These are phyloP conservation scores for Calycina herbarum DNA, from an alignment of 2,329 filamentous ascomycete genomes.

Conservation along the genomic window DNA sequence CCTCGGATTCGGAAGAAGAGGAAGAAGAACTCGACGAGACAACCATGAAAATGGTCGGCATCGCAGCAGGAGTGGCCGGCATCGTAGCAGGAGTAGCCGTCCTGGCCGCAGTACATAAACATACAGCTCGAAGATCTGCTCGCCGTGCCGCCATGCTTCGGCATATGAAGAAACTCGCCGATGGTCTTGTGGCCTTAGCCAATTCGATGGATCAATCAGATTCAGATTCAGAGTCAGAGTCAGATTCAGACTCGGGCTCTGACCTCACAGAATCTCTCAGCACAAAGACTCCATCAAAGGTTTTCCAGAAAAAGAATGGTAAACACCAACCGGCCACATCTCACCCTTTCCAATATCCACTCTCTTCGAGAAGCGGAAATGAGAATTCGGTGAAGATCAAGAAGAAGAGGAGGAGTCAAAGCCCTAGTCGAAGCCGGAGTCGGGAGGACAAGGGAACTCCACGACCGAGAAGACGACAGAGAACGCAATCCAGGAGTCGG, in stretches of 20 bases:
- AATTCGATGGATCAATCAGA: neutral
- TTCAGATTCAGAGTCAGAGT: neutral
- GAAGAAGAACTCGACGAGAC: neutral
- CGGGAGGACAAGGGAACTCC: slow-evolving; percentile 9
- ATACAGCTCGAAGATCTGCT: neutral
- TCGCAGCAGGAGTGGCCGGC: neutral
- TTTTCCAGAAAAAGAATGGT: neutral
- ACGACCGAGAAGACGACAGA: slow-evolving; percentile 26
- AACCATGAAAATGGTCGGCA: neutral
- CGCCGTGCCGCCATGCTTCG: neutral
- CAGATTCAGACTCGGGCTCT: neutral
- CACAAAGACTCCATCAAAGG: neutral
- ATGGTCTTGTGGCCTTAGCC: neutral
- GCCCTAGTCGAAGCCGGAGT: slow-evolving; percentile 24
- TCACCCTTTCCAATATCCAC: neutral
- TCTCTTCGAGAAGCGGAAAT: neutral
- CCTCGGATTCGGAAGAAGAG: neutral
- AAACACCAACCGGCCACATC: neutral
- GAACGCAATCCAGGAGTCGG: slow-evolving; percentile 27
- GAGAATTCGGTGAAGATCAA: neutral
- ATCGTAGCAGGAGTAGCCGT: neutral
- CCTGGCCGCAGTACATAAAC: neutral
- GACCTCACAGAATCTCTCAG: neutral
- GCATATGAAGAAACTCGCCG: neutral
- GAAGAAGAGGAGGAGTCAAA: slow-evolving; percentile 27